phyloP scores from a whole-genome alignment of 192 early-diverging fungal species.

The Gryganskiella cystojenkinii region DNA sequence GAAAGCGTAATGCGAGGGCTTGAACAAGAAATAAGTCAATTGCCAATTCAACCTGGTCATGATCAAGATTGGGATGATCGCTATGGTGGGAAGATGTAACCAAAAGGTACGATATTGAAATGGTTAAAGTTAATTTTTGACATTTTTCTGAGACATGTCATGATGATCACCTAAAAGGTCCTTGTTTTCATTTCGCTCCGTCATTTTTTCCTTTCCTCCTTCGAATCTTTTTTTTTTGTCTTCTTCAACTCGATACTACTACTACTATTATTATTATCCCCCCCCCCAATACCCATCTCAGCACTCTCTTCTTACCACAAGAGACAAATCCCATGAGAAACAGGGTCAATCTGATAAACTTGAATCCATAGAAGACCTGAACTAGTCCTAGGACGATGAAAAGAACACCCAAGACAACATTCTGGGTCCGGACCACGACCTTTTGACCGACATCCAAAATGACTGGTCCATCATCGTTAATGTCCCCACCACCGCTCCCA shows the following conservation, averaged over 20 bases:
- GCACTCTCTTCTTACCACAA: constrained; percentile 27
- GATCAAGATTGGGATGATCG: constrained; percentile 15
- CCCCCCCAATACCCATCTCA: neutral
- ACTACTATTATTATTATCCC: neutral
- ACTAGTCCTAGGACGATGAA: constrained; percentile 22
- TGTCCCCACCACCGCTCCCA: neutral
- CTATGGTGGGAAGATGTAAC: constrained; percentile 3
- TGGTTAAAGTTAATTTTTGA: neutral
- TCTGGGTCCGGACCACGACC: constrained; percentile 11
- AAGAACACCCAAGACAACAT: constrained; percentile 17
- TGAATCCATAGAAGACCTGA: constrained; percentile 42
- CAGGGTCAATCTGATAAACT: constrained; percentile 36
- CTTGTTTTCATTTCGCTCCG: too few relatives aligned
- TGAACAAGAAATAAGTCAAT: constrained; percentile 17
- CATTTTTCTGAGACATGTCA: too few relatives aligned
- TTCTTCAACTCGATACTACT: neutral
- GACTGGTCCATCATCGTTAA: neutral
- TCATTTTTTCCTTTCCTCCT: too few relatives aligned
- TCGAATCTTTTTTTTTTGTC: too few relatives aligned
- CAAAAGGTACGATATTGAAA: too few relatives aligned
- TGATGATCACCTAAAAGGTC: too few relatives aligned
- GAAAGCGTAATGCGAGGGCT: constrained; percentile 22
- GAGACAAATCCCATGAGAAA: constrained; percentile 33
- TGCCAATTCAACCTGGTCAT: constrained; percentile 22
- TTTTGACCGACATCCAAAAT: constrained; percentile 40